These are phyloP conservation scores for Cytidiella melzeri DNA, from an alignment of 768 basidiomycete species.

Conservation along the genomic window DNA sequence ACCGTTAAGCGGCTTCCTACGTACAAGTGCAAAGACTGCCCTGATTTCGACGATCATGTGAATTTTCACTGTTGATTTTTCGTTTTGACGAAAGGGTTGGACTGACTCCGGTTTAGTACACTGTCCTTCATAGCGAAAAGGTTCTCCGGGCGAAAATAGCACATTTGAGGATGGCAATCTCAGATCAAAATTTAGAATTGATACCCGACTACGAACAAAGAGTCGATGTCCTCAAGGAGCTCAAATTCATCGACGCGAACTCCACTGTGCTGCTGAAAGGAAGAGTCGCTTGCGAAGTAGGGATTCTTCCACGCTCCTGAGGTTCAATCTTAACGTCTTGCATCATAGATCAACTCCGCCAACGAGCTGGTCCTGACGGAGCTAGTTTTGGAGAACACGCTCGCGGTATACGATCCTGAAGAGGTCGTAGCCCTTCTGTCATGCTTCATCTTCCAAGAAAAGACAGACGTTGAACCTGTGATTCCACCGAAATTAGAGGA, in stretches of 20 bases:
- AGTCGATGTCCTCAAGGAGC: slow-evolving; percentile 81
- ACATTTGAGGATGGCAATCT: slow-evolving; percentile 75
- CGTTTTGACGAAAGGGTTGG: not conserved
- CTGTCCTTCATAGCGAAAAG: slow-evolving; percentile 67
- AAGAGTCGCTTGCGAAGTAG: slow-evolving; percentile 94
- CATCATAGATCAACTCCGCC: slow-evolving; percentile 97
- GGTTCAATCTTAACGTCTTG: too few relatives aligned
- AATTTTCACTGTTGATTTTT: slow-evolving; percentile 24
- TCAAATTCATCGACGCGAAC: slow-evolving; percentile 93
- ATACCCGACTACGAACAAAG: slow-evolving; percentile 97
- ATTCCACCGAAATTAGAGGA: slow-evolving; percentile 75
- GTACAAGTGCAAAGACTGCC: slow-evolving; percentile 52
- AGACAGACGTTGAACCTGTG: slow-evolving; percentile 83
- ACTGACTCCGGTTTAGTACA: slow-evolving; percentile 50
- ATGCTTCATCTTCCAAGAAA: slow-evolving; percentile 97
- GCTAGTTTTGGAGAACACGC: slow-evolving; percentile 91
- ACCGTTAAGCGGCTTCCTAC: slow-evolving; percentile 37
- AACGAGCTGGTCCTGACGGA: slow-evolving; percentile 96
- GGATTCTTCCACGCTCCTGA: not conserved
- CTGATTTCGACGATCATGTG: slow-evolving; percentile 71
- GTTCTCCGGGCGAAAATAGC: slow-evolving; percentile 69
- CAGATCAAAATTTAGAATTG: slow-evolving; percentile 94
- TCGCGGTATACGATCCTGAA: slow-evolving; percentile 86
- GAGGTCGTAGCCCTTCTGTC: slow-evolving; percentile 96
- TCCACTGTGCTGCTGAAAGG: slow-evolving; percentile 95